Conservation (phyloP, 2,329 filamentous ascomycete genomes). For the Geosmithia putterillii region DNA sequence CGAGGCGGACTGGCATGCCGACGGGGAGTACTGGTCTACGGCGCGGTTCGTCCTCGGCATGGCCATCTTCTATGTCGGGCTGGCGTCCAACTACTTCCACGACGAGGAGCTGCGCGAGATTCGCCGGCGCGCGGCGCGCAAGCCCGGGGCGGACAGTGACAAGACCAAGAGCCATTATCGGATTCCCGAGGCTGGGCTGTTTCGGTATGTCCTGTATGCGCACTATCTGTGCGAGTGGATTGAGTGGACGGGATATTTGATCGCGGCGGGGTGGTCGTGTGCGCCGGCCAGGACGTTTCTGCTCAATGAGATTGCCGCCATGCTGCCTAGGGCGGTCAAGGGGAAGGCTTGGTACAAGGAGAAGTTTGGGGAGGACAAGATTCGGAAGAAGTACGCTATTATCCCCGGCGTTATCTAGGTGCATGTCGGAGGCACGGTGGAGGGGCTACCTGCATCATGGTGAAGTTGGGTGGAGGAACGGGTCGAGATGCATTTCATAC, state of each 20-base stretch:
- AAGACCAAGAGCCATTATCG: slow-evolving; percentile 66
- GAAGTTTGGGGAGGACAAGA: slow-evolving; percentile 75
- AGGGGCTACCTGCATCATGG: too few species aligned
- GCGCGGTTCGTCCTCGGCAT: slow-evolving; percentile 51
- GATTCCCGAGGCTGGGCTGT: slow-evolving; percentile 74
- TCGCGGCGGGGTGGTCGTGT: slow-evolving; percentile 56
- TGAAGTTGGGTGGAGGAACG: too few species aligned
- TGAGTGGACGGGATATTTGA: slow-evolving; percentile 85
- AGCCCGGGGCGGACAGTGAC: slow-evolving; percentile 15
- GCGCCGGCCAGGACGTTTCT: slow-evolving; percentile 71
- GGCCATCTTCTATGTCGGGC: slow-evolving; percentile 61
- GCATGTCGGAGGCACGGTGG: too few species aligned
- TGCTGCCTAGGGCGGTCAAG: slow-evolving; percentile 74
- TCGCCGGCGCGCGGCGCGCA: slow-evolving; percentile 46
- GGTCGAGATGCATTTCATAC: too few species aligned
- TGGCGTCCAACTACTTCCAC: slow-evolving; percentile 74
- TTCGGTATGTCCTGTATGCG: slow-evolving; percentile 72
- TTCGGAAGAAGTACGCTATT: slow-evolving; percentile 63
- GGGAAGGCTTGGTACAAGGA: slow-evolving; percentile 79
- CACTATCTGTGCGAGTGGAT: slow-evolving; percentile 97
- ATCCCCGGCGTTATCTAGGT: slow-evolving; percentile 33
- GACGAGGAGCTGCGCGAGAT: slow-evolving; percentile 87
- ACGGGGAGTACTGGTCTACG: slow-evolving; percentile 18
- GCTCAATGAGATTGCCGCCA: slow-evolving; percentile 77
- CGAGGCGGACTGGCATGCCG: slow-evolving; percentile 30